These are phyloP conservation scores for Coemansia sp. DNA, from an alignment of 192 early-diverging fungal genomes.

Conservation along the genomic window DNA sequence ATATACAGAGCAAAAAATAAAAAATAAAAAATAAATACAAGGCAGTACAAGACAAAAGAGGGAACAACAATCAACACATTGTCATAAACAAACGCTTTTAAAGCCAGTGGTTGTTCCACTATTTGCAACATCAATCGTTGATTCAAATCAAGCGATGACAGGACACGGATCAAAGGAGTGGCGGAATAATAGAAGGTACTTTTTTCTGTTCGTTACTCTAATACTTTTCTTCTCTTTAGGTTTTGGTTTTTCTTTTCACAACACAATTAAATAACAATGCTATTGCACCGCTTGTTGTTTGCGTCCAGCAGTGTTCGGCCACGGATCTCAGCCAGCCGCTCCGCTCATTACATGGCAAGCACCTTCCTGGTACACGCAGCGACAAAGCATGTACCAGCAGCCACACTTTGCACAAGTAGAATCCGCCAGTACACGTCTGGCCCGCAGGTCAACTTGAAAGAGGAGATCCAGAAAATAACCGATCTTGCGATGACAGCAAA, in stretches of 20 bases:
- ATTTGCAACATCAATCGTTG: too few species aligned
- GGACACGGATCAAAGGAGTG: not conserved
- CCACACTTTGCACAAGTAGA: not conserved
- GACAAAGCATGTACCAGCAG: not conserved
- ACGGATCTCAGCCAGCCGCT: not conserved
- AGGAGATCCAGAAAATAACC: constrained; percentile 48
- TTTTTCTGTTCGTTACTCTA: not conserved
- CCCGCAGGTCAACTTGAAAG: constrained; percentile 21
- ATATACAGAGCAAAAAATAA: not conserved
- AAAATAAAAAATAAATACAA: not conserved
- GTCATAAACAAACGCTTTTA: not conserved
- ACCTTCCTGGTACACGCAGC: not conserved
- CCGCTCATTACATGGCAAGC: not conserved
- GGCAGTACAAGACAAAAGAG: not conserved
- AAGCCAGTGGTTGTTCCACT: too few species aligned
- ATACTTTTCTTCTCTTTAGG: not conserved
- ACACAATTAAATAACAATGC: not conserved
- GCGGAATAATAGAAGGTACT: too few species aligned
- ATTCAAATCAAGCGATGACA: not conserved
- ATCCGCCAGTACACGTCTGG: not conserved
- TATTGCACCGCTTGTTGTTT: not conserved
- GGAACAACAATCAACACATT: not conserved
- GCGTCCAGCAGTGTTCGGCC: not conserved
- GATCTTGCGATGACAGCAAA: constrained; percentile 49
- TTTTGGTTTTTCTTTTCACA: not conserved